Conservation (phyloP, 345 rosid species). For the Noccaea caerulescens region DNA sequence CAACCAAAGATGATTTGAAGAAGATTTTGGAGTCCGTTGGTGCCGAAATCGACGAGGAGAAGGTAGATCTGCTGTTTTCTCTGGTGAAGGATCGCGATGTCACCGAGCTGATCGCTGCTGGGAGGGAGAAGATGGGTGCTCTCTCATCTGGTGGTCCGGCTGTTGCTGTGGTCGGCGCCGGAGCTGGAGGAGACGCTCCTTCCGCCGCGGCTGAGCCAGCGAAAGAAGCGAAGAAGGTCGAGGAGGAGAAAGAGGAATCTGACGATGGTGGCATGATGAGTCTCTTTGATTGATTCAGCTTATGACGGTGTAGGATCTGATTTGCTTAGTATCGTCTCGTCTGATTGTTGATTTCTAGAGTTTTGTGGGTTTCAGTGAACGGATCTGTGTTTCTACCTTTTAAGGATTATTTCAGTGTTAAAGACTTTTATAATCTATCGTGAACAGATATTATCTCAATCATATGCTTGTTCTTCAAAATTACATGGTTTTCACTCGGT, state of each 20-base stretch:
- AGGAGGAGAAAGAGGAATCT: conserved; percentile 37
- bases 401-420: not conserved
- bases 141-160: conserved; percentile 22
- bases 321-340: not conserved
- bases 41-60: conserved; percentile 26
- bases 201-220: conserved; percentile 24
- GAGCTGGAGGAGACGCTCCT: conserved; percentile 7
- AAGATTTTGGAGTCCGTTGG: conserved; percentile 39
- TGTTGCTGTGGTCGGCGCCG: conserved; percentile 26
- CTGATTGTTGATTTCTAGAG: not conserved
- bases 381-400: not conserved
- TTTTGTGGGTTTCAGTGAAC: not conserved
- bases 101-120: conserved; percentile 35
- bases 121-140: conserved; percentile 36
- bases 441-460: not conserved
- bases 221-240: conserved; percentile 29
- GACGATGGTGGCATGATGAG: conserved; percentile 41
- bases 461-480: not conserved
- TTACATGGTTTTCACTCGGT: not conserved
- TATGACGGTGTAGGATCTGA: conserved; percentile 1
- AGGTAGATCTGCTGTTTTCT: conserved; percentile 33
- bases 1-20: conserved; percentile 15
- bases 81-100: conserved; percentile 29
- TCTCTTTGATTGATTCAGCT: conserved; percentile 28
- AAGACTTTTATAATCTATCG: not conserved